Conservation (phyloP, 2,329 filamentous ascomycete species). For the Arachnomyces sp. region DNA sequence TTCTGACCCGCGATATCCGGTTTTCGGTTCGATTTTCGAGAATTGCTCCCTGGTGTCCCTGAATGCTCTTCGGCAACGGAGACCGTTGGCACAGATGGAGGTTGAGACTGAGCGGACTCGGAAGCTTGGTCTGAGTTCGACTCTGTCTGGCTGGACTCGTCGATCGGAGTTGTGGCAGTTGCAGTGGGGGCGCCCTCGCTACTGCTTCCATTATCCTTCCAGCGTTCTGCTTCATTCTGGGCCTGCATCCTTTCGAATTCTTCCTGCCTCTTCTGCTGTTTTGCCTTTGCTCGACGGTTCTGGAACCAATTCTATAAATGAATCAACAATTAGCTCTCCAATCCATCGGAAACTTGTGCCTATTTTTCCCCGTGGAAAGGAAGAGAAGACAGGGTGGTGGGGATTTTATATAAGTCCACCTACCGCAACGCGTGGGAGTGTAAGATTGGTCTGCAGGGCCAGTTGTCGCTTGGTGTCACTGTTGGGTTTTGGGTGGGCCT, state of each 20-base stretch:
- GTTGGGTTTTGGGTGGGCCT: conserved; percentile 43
- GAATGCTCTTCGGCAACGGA: conserved; percentile 10
- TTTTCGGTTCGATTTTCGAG: conserved; percentile 26
- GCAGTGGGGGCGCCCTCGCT: not conserved
- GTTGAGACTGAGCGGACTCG: no score
- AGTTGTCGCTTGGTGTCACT: conserved; percentile 43
- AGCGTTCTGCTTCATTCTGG: conserved; percentile 17
- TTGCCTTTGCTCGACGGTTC: conserved; percentile 44
- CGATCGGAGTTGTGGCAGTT: not conserved
- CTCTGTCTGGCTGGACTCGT: no score
- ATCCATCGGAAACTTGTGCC: not conserved
- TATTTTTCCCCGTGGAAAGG: not conserved
- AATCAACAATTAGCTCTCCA: conserved; percentile 9
- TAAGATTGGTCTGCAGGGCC: conserved; percentile 41
- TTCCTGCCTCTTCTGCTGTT: conserved; percentile 43
- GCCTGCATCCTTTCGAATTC: conserved; percentile 40
- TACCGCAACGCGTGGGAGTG: conserved; percentile 42
- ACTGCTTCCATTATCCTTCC: conserved; percentile 14
- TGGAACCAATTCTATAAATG: conserved; percentile 44
- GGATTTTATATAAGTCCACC: conserved; percentile 16
- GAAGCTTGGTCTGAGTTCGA: no score
- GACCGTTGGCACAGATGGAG: no score
- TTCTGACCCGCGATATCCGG: conserved; percentile 32
- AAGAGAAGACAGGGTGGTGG: conserved; percentile 4
- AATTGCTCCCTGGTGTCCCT: conserved; percentile 15